phyloP scores from a whole-genome alignment of 2,329 filamentous ascomycete species.

The Furcasterigmium sp. region DNA sequence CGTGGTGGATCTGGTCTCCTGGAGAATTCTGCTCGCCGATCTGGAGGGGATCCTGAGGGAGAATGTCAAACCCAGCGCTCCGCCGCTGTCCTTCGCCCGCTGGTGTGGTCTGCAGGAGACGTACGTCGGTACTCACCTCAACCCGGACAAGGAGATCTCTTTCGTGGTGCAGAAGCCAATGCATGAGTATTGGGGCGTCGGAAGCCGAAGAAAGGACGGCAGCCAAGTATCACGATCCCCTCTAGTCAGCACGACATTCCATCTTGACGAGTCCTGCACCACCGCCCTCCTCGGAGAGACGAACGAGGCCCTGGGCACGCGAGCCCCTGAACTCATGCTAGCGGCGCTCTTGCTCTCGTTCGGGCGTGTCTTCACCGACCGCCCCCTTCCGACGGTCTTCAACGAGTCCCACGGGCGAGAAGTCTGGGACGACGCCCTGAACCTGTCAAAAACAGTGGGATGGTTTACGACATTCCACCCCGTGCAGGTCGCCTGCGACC shows the following conservation, averaged over 20 bases:
- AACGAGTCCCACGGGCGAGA: constrained; percentile 37
- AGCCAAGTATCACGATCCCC: constrained; percentile 2
- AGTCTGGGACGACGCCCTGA: constrained; percentile 21
- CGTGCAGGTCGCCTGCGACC: constrained; percentile 8
- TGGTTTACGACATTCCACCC: constrained; percentile 40
- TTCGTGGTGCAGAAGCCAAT: too few relatives aligned
- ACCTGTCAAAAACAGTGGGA: constrained; percentile 33
- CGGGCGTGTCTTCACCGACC: constrained; percentile 22
- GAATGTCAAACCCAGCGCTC: constrained; percentile 7
- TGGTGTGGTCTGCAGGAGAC: constrained; percentile 30
- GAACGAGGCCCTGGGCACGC: constrained; percentile 25
- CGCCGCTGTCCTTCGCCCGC: constrained; percentile 24
- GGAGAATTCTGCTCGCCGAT: constrained; percentile 37
- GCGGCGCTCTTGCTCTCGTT: constrained; percentile 28
- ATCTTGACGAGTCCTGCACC: constrained; percentile 20
- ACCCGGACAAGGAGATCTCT: constrained; percentile 12
- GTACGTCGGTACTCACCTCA: constrained; percentile 16
- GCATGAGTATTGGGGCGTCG: constrained; percentile 12
- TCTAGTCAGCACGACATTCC: constrained; percentile 15
- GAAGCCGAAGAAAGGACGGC: constrained; percentile 16
- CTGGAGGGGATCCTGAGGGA: constrained; percentile 28
- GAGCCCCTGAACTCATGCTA: constrained; percentile 32
- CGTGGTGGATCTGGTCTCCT: constrained; percentile 38
- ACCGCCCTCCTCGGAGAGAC: constrained; percentile 16
- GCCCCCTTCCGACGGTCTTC: constrained; percentile 27